A percentile compares a stretch with the other conserved stretches of the same genome.
Evolutionary conservation across 1,284 basidiomycete species (phyloP).

Genomic region (Tylopilus sp.): DNA sequence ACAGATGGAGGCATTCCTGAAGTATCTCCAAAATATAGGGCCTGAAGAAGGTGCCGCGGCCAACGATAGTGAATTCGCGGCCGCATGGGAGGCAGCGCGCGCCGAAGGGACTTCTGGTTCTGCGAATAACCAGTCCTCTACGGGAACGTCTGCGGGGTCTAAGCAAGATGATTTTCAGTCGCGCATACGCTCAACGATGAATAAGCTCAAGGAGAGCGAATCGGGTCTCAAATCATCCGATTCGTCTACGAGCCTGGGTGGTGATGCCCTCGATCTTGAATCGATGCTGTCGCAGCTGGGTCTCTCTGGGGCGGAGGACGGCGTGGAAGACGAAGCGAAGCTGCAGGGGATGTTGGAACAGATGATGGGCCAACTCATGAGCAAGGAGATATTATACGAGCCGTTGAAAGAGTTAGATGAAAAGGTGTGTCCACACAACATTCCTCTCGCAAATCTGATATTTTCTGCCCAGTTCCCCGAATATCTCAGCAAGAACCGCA

Average conservation of each 20-base stretch:
- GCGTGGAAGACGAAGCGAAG: constrained; percentile 44
- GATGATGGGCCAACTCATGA: constrained; percentile 92
- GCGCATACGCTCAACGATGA: constrained; percentile 68
- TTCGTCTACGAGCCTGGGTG: constrained; percentile 17
- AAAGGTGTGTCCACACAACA: constrained; percentile 63
- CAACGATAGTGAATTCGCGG: constrained; percentile 61
- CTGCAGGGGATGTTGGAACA: constrained; percentile 73
- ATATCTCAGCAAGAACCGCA: constrained; percentile 69
- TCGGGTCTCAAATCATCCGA: constrained; percentile 55
- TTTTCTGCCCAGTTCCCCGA: constrained; percentile 70
- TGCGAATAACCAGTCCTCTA: constrained; percentile 30
- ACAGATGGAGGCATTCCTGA: constrained; percentile 90
- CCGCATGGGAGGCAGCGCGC: constrained; percentile 83
- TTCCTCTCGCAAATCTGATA: constrained; percentile 2
- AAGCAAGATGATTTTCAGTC: constrained; percentile 47
- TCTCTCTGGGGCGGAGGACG: constrained; percentile 43
- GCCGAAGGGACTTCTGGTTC: constrained; percentile 61
- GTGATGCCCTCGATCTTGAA: constrained; percentile 62
- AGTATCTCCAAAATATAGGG: constrained; percentile 59
- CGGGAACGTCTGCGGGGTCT: constrained; percentile 18
- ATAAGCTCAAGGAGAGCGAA: constrained; percentile 82
- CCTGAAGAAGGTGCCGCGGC: constrained; percentile 37
- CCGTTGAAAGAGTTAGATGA: constrained; percentile 90
- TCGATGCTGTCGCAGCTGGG: constrained; percentile 61
- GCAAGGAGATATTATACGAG: constrained; percentile 95